Conservation (phyloP, 352 stramenopile species). For the Paralagenidium karlingii region DNA sequence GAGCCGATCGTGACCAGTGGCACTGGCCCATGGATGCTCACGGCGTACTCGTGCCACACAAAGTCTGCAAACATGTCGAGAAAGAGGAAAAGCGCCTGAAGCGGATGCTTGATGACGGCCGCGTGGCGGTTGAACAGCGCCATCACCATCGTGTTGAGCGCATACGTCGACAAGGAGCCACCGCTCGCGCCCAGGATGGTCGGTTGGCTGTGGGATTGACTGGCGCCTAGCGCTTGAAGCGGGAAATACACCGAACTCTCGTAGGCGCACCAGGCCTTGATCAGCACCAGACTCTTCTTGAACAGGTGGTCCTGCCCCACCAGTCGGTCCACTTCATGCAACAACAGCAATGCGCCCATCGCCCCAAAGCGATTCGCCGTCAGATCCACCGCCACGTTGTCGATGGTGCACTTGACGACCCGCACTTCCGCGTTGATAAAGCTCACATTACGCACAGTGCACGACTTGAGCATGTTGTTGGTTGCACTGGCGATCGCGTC, state of each 20-base stretch:
- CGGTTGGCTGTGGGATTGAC: conserved; percentile 1
- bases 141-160: conserved; percentile 85
- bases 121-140: conserved; percentile 80
- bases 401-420: conserved; percentile 84
- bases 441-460: conserved; percentile 82
- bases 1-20: conserved; percentile 30
- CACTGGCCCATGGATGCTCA: conserved; percentile 68
- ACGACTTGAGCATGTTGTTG: too few species aligned
- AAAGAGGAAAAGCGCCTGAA: conserved; percentile 80
- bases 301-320: conserved; percentile 74
- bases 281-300: conserved; percentile 80
- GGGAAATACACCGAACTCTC: conserved; percentile 65
- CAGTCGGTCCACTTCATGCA: conserved; percentile 74
- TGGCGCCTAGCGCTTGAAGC: neutral
- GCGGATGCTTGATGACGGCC: conserved; percentile 44
- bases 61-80: conserved; percentile 77
- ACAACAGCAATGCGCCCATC: conserved; percentile 59
- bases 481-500: neutral
- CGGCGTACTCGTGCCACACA: conserved; percentile 67
- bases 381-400: conserved; percentile 84
- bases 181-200: conserved; percentile 73
- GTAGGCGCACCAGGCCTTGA: conserved; percentile 85
- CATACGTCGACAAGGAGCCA: conserved; percentile 72
- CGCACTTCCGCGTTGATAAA: conserved; percentile 84
- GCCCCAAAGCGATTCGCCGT: conserved; percentile 77